Base-by-base conservation (phyloP, 164 flowering plant species). In the Echeveria elegans region DNA sequence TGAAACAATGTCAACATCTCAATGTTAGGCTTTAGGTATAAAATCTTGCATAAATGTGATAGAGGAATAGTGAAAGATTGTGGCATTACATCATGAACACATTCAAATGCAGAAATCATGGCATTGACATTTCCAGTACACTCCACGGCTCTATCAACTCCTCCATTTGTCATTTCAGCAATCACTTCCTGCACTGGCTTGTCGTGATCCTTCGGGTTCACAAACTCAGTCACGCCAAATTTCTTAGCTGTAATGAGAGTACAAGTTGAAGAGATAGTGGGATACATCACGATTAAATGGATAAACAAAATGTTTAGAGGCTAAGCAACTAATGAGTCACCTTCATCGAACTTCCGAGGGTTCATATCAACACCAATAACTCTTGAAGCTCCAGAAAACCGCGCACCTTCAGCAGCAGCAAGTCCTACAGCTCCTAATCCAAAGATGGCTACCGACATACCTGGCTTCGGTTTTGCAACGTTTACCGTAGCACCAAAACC, bases 401-500 rank as follows among this genome's bases (percentile, higher is more conserved):
- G 75, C 18, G 83, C 83, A n/a, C 83, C 83, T 69, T 81, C 85
- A 67, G 81, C 82, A 70, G 85, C 86, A 53, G 86, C 83, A 38
- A 83, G 80, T 14, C 86, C 86, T 56, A 82, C 86, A 43, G 86
- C 81, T 38, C 83, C 86, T 37, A 82, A 56, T 31, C 86, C 83
- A 66, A 83, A 79, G 50, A 83, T 67, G 19, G 84, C 86, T 38
- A 83, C 81, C 28, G 82, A 66, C 1, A 76, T 71, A 16, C 86
- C 86, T 71, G 70, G 69, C 41, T 77, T 81, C 0, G 87, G 87
- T 56, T 74, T 81, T 28, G 87, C 87, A 40, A 83, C 85, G 74
- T 83, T 83, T 68, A 83, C 11, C 30, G 81, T 75, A 18, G 87
- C 87, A 53, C 87, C 87, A 69, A 81, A 58, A 34, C 85, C 83